These are phyloP conservation scores for Cicer arietinum DNA, from an alignment of 306 rosid genomes.

Conservation along the genomic window DNA sequence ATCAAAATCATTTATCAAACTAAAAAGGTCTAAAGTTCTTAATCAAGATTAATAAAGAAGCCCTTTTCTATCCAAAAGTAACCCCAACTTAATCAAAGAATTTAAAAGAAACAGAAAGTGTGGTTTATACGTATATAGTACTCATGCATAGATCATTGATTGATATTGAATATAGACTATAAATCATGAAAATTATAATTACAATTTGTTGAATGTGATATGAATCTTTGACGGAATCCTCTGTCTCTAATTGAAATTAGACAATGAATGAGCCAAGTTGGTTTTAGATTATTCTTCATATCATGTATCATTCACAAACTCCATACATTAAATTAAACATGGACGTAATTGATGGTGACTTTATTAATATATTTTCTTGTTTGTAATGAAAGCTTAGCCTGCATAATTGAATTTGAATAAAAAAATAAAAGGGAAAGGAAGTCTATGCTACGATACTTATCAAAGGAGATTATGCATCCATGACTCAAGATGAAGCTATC, in stretches of 20 bases:
- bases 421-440: not conserved
- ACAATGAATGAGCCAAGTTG: constrained; percentile 20
- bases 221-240: constrained; percentile 22
- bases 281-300: constrained; percentile 23
- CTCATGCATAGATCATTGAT: not conserved
- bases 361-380: constrained; percentile 19
- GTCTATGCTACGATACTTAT: not conserved
- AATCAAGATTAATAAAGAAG: not conserved
- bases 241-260: not conserved
- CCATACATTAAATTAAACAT: constrained; percentile 8
- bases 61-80: not conserved
- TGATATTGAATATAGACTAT: not conserved
- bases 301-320: not conserved
- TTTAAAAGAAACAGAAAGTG: not conserved
- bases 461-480: not conserved
- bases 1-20: not conserved
- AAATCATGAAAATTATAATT: not conserved
- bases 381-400: constrained; percentile 2
- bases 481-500: constrained; percentile 4
- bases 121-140: not conserved
- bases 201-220: constrained; percentile 1
- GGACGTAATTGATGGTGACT: constrained; percentile 20
- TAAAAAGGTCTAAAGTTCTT: not conserved
- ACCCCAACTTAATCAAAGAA: not conserved
- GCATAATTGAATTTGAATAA: not conserved